A percentile compares a stretch with the other conserved stretches of the same genome.
Conservation (phyloP, 805 yeast genomes). For the Pichia paraexigua region DNA sequence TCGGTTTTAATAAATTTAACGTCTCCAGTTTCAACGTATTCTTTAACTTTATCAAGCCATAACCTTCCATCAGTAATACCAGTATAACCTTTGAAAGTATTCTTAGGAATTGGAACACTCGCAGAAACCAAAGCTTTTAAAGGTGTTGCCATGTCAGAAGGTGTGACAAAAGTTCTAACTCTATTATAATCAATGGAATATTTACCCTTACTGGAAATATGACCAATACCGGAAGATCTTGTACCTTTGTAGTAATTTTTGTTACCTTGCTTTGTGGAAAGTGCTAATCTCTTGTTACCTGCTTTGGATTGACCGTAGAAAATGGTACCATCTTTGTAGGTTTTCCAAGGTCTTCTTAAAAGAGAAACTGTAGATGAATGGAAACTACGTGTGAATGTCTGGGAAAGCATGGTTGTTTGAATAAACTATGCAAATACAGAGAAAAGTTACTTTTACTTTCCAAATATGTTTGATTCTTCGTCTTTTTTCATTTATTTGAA, state of each 20-base stretch:
- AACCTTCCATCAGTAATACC: slow-evolving; percentile 66
- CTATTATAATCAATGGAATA: slow-evolving; percentile 75
- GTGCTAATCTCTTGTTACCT: slow-evolving; percentile 76
- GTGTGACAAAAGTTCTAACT: slow-evolving; percentile 87
- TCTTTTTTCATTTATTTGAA: neutral
- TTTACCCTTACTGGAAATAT: slow-evolving; percentile 56
- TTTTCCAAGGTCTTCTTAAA: slow-evolving; percentile 85
- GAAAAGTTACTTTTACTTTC: neutral
- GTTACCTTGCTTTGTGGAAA: slow-evolving; percentile 91
- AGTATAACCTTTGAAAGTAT: slow-evolving; percentile 58
- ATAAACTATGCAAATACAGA: too few relatives aligned
- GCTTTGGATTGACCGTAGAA: slow-evolving; percentile 73
- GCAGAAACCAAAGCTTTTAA: slow-evolving; percentile 76
- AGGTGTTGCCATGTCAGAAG: slow-evolving; percentile 32
- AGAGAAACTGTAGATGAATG: slow-evolving; percentile 20
- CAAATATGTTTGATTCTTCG: neutral
- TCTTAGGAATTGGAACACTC: slow-evolving; percentile 60
- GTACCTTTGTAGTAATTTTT: slow-evolving; percentile 95
- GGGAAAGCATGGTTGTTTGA: slow-evolving; percentile 1
- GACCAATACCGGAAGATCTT: slow-evolving; percentile 88
- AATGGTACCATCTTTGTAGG: slow-evolving; percentile 70
- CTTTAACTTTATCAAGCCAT: slow-evolving; percentile 62
- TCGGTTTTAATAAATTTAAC: slow-evolving; percentile 30
- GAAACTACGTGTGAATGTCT: slow-evolving; percentile 1
- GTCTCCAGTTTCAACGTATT: slow-evolving; percentile 68